Evolutionary conservation across 768 basidiomycete species (phyloP), one percentile per base, ranked within the genome.

Genomic region (Myochromella boudieri): DNA sequence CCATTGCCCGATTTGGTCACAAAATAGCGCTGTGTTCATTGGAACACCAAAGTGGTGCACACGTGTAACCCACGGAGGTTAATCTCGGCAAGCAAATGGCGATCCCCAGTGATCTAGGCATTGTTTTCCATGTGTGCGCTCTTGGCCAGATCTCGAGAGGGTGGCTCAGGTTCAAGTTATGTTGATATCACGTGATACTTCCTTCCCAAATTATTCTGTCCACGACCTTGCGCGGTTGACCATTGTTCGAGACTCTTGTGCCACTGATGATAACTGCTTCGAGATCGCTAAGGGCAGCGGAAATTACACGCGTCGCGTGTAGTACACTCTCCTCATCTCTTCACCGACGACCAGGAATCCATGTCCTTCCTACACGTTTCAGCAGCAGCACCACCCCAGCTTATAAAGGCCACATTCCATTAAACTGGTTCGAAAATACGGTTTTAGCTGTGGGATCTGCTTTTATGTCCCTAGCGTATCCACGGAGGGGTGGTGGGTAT

Each of bases 391-490:
- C 58, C 41, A 64, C 58, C 40, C 73, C 87, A 28, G 75, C 78
- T 6, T 92, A 92, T 60, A 76, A 82, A 14, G 90, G 87, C 22
- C 87, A 91, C 64, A 80, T 95, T 48, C 91, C 89, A 9, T 72
- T 97, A 36, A 87, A 78, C 60, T 70, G 75, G 58, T 84, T 94
- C 57, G 91, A 97, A 66, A 89, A 87, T 61, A 81, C 83, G 8
- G 79, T 98, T 52, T 77, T 97, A 37, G 85, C 92, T 8, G 79
- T 81, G 10, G 97, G 97, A 6, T 88, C 90, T 10, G 94, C 89
- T 1, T 62, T 93, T 39, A n/a, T 83, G 89, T 75, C 82, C 91
- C 11, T 71, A 97, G 11, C 67, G 78, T 22, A 81, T 95, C 62
- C 92, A 94, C 18, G 75, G 81, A 25, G 74, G 95, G 61, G 92